These are phyloP conservation scores for Physcomitrellopsis africana DNA, from an alignment of 225 moss, liverwort and hornwort genomes.

Conservation along the genomic window DNA sequence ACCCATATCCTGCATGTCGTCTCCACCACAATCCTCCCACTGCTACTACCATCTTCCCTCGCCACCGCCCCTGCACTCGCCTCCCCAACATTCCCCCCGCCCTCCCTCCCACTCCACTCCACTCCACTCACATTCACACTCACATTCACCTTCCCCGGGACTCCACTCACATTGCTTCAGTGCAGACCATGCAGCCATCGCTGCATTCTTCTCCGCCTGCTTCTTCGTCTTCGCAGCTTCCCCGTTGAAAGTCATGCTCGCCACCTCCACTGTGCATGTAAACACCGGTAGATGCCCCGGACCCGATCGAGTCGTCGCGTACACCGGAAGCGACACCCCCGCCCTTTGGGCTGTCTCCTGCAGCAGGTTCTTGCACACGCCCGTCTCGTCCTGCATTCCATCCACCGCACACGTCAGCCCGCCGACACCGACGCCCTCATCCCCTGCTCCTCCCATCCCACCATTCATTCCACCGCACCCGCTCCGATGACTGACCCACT, in stretches of 20 bases:
- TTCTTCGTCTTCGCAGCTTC: slow-evolving; percentile 98
- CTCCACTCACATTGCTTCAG: slow-evolving; percentile 77
- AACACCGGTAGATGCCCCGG: slow-evolving; percentile 99
- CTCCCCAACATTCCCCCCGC: too few species aligned
- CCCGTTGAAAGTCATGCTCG: slow-evolving; percentile 85
- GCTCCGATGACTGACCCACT: slow-evolving; percentile 27
- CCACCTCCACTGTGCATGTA: slow-evolving; percentile 92
- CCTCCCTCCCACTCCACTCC: too few species aligned
- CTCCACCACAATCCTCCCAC: too few species aligned
- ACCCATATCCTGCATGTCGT: too few species aligned
- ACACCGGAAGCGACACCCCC: slow-evolving; percentile 87
- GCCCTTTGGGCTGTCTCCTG: slow-evolving; percentile 99
- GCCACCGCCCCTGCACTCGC: background rate
- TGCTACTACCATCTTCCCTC: too few species aligned
- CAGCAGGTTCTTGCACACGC: slow-evolving; percentile 95
- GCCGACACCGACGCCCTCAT: background rate
- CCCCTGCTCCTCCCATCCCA: too few species aligned
- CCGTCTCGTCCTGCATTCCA: slow-evolving; percentile 93
- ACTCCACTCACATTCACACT: too few species aligned
- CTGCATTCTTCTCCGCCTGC: slow-evolving; percentile 99
- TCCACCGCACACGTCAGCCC: slow-evolving; percentile 20
- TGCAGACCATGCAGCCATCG: slow-evolving; percentile 98
- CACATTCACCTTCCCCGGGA: background rate
- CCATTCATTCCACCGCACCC: background rate
- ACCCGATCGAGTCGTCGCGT: slow-evolving; percentile 91